Evolutionary conservation across 2,329 filamentous ascomycete species (phyloP).

Genomic region (Penicillium brevicompactum): DNA sequence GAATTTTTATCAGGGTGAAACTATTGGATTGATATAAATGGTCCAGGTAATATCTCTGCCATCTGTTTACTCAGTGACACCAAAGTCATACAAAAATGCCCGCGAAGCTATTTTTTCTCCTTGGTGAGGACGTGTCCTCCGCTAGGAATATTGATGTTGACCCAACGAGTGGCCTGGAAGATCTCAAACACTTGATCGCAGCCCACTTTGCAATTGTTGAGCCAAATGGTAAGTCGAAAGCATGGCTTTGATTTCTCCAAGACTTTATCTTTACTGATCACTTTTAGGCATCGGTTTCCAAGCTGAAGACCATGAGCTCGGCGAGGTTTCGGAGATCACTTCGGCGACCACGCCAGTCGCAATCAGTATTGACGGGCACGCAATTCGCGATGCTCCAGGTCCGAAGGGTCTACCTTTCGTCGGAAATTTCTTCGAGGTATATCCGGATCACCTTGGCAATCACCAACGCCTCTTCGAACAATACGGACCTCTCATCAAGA

Average conservation of each 20-base stretch:
- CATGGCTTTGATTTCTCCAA: neutral
- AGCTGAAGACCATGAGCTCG: conserved; percentile 6
- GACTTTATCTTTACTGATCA: neutral
- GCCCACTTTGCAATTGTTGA: conserved; percentile 18
- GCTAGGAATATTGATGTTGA: conserved; percentile 9
- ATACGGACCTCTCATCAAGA: conserved; percentile 57
- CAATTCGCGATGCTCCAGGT: conserved; percentile 13
- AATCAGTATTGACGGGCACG: conserved; percentile 16
- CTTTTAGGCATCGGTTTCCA: conserved; percentile 27
- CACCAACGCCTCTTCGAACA: conserved; percentile 57
- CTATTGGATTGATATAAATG: conserved; percentile 2
- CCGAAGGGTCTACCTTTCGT: conserved; percentile 39
- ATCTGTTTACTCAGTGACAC: too few relatives aligned
- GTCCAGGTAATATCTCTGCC: neutral
- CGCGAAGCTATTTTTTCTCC: conserved; percentile 23
- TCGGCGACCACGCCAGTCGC: conserved; percentile 11
- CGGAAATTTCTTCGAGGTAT: conserved; percentile 59
- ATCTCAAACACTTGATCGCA: conserved; percentile 10
- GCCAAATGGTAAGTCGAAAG: conserved; percentile 1
- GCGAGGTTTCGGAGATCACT: conserved; percentile 20
- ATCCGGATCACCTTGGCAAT: conserved; percentile 61
- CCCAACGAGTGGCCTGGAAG: neutral
- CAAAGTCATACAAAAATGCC: conserved; percentile 10
- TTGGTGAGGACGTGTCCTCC: conserved; percentile 18
- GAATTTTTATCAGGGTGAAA: neutral